Evolutionary conservation across 441 rosid species (phyloP).

Genomic region (Lagerstroemia fauriei): DNA sequence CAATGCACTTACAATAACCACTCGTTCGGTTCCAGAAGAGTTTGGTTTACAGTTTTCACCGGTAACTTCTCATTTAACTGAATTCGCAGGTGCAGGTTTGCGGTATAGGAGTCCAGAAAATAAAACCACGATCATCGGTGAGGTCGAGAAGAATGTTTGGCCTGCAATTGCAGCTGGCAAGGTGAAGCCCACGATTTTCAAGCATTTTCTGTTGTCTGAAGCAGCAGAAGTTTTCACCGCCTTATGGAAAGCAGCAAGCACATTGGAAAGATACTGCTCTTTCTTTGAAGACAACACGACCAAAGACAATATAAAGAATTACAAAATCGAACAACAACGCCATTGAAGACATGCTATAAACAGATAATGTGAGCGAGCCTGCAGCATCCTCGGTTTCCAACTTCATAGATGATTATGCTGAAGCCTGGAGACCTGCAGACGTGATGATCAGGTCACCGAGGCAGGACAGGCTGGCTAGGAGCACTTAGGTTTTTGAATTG

Average conservation of each 20-base stretch:
- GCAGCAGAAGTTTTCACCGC: slow-evolving; percentile 73
- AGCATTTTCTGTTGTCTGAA: slow-evolving; percentile 49
- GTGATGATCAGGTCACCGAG: no score
- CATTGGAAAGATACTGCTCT: slow-evolving; percentile 65
- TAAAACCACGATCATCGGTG: slow-evolving; percentile 63
- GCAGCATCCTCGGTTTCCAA: neutral
- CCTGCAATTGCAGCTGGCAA: slow-evolving; percentile 65
- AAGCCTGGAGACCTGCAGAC: no score
- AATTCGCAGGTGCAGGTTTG: slow-evolving; percentile 61
- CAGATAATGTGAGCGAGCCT: neutral
- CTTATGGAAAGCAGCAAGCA: slow-evolving; percentile 76
- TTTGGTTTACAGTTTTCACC: no score
- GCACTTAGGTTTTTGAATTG: no score
- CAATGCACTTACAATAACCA: slow-evolving; percentile 19
- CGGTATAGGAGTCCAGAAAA: slow-evolving; percentile 61
- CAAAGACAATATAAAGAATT: neutral
- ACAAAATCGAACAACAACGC: neutral
- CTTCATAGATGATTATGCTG: neutral
- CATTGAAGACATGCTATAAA: neutral
- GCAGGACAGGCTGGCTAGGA: no score
- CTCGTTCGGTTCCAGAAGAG: no score
- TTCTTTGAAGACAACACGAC: neutral
- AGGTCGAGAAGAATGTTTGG: slow-evolving; percentile 81
- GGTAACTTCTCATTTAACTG: neutral
- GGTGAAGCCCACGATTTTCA: slow-evolving; percentile 68